Base-by-base conservation (phyloP, 345 rosid species). In the Erysimum cheiranthoides region DNA sequence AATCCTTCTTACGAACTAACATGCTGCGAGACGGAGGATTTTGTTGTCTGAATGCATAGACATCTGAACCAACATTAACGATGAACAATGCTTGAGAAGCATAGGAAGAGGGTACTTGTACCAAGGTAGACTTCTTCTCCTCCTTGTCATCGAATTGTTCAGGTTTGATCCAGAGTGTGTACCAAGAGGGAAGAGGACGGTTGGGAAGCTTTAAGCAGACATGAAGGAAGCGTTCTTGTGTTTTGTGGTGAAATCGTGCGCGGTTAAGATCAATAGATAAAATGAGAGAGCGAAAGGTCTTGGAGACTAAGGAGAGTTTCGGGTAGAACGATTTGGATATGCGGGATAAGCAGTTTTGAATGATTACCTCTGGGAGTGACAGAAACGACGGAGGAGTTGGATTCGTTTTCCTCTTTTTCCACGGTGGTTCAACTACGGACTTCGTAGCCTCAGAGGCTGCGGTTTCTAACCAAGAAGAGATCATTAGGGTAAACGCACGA, bases 1-100 rank as follows among this genome's bases (percentile, higher is more conserved):
- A 43, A 8, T 92, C 86, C 82, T 90, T 88, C 43, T 91, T 86
- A n/a, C 90, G 82, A 12, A 80, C 72, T 85, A 86, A 89, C 11
- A 86, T 84, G 43, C 65, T 79, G 6, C 84, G 5, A 5, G 88
- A 67, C 1, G 25, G 35, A 35, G 45, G 39, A 77, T 30, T 1
- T 14, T 8, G 84, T 9, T 94, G 95, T 0, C 90, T 89, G 54
- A 91, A 40, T 10, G 79, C 85, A 61, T 79, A 89, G 36, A 85
- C 75, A 27, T 50, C 60, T 46, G 81, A 84, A 4, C 86, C 91
- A 16, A 85, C 51, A 25, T 76, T 70, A 63, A 83, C 87, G 82
- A 84, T 0, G 17, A 49, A 34, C 13, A 11, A 1, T 49, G 70
- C 21, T 10, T 3, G 11, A 49, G 5, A 1, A 30, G 36, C 13